phyloP scores from a whole-genome alignment of 805 yeast species.

The Deakozyma indianensis region DNA sequence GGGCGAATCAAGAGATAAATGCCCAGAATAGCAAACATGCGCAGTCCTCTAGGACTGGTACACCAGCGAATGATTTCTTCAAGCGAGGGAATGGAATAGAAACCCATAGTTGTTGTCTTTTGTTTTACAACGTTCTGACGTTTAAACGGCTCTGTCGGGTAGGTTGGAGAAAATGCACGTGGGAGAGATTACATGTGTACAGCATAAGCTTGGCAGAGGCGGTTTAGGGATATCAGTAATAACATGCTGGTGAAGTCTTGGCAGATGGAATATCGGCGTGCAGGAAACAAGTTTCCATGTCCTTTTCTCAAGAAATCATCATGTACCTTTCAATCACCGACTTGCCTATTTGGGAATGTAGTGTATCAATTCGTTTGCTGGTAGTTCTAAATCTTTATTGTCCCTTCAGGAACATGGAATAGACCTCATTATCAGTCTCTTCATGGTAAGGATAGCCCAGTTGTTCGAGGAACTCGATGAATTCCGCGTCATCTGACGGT shows the following conservation, averaged over 20 bases:
- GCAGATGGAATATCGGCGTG: too few species aligned
- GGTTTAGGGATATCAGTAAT: too few species aligned
- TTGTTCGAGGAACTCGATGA: slow-evolving; percentile 51
- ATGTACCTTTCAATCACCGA: too few species aligned
- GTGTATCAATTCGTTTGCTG: too few species aligned
- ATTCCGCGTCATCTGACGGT: slow-evolving; percentile 39
- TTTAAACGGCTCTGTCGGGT: background rate
- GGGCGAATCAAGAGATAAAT: background rate
- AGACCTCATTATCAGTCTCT: slow-evolving; percentile 79
- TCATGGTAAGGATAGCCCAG: slow-evolving; percentile 67
- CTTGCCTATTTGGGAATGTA: too few species aligned
- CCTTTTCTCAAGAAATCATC: too few species aligned
- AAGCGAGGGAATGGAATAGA: background rate
- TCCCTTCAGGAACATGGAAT: slow-evolving; percentile 49
- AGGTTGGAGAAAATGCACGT: background rate
- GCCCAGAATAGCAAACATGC: background rate
- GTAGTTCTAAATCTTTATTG: too few species aligned
- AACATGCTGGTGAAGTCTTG: too few species aligned
- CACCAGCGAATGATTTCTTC: background rate
- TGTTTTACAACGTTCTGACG: too few species aligned
- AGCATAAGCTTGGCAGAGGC: too few species aligned
- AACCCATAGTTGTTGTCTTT: background rate
- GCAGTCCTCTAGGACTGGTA: background rate
- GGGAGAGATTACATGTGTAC: too few species aligned
- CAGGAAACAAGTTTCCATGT: too few species aligned